Percentiles rank a stretch among this genome's conserved stretches.
phyloP scores from a whole-genome alignment of 2,329 filamentous ascomycete genomes.

The Exophiala dermatitidis region DNA sequence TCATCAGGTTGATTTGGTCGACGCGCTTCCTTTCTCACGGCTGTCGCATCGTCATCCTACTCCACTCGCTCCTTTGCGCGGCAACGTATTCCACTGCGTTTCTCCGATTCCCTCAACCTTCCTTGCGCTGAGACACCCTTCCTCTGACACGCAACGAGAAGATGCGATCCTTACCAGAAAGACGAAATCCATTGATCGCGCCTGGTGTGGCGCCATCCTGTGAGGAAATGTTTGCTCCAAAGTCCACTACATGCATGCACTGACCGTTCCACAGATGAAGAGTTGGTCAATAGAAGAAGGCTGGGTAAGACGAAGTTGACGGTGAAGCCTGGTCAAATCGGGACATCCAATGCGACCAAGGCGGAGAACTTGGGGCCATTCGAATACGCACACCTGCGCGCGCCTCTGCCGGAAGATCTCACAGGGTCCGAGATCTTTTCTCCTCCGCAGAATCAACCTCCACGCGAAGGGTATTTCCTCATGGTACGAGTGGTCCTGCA shows the following conservation, averaged over 20 bases:
- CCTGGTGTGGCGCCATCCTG: conserved; percentile 39
- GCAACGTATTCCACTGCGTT: background rate
- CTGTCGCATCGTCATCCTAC: background rate
- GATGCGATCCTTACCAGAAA: conserved; percentile 42
- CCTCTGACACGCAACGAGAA: conserved; percentile 14
- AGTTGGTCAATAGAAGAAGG: conserved; percentile 74
- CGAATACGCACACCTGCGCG: conserved; percentile 92
- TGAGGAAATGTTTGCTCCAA: conserved; percentile 31
- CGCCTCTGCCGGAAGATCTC: conserved; percentile 84
- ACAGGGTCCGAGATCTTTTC: conserved; percentile 85
- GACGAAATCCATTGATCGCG: conserved; percentile 41
- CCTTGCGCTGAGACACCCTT: background rate
- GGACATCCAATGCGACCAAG: conserved; percentile 63
- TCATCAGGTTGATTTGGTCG: background rate
- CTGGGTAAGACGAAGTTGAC: conserved; percentile 88
- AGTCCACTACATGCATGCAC: background rate
- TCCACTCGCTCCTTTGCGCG: background rate
- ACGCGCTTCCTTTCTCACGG: background rate
- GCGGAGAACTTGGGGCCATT: conserved; percentile 71
- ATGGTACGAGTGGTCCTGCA: conserved; percentile 53
- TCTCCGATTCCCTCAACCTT: background rate
- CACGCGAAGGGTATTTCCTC: conserved; percentile 87
- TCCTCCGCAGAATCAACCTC: conserved; percentile 52
- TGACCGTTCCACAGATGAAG: conserved; percentile 48
- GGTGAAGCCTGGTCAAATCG: conserved; percentile 69